phyloP scores from a whole-genome alignment of 805 yeast species.

The Candida pseudofarinosa region DNA sequence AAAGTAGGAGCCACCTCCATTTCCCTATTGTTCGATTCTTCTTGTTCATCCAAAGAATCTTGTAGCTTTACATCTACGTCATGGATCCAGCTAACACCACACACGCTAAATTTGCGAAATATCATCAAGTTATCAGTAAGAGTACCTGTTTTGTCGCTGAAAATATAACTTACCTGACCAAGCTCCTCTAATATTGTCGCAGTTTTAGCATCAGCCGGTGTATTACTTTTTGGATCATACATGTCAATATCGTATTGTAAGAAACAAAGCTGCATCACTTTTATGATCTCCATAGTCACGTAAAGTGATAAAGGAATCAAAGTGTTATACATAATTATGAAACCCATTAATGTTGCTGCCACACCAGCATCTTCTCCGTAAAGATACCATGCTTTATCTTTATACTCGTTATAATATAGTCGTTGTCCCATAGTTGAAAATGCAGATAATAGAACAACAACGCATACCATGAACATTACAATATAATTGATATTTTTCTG shows the following conservation, averaged over 20 bases:
- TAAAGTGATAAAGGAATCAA: slow-evolving; percentile 91
- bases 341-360: slow-evolving; percentile 91
- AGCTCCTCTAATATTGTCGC: slow-evolving; percentile 94
- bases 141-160: slow-evolving; percentile 97
- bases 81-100: slow-evolving; percentile 89
- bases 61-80: slow-evolving; percentile 49
- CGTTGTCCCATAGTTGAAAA: slow-evolving; percentile 81
- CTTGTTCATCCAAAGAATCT: neutral
- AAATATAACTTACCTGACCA: slow-evolving; percentile 93
- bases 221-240: slow-evolving; percentile 80
- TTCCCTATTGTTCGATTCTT: neutral
- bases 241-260: slow-evolving; percentile 91
- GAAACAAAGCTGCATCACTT: slow-evolving; percentile 76
- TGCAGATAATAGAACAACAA: slow-evolving; percentile 70
- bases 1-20: slow-evolving; percentile 2
- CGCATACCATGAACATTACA: slow-evolving; percentile 80
- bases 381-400: slow-evolving; percentile 65
- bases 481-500: slow-evolving; percentile 80
- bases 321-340: slow-evolving; percentile 95
- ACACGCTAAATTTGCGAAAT: slow-evolving; percentile 81
- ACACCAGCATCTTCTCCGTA: slow-evolving; percentile 70
- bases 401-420: slow-evolving; percentile 39
- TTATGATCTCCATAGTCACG: slow-evolving; percentile 94
- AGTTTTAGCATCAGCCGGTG: slow-evolving; percentile 92
- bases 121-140: slow-evolving; percentile 93